phyloP scores from a whole-genome alignment of 2,329 filamentous ascomycete species.

The Talaromyces verruculosus region DNA sequence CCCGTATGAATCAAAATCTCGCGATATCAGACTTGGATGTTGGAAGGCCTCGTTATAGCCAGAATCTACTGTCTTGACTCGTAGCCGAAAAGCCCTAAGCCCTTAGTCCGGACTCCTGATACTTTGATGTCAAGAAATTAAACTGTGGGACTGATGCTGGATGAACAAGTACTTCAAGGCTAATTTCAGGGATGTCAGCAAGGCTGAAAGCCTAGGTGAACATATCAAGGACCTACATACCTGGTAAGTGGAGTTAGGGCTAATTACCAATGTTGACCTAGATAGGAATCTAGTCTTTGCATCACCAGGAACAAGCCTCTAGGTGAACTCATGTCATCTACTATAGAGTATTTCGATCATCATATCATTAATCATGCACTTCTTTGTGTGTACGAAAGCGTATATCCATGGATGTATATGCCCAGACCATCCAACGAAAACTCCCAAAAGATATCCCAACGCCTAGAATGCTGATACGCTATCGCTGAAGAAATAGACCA shows the following conservation, averaged over 20 bases:
- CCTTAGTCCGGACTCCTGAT: no score
- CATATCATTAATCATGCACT: constrained; percentile 4
- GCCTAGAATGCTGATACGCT: constrained; percentile 16
- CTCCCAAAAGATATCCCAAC: not conserved
- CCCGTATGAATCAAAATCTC: no score
- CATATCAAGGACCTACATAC: not conserved
- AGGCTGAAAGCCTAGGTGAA: no score
- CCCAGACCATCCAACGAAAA: not conserved
- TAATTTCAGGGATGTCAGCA: no score
- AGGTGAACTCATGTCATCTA: not conserved
- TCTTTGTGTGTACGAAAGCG: not conserved
- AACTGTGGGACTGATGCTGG: no score
- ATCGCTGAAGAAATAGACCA: constrained; percentile 15
- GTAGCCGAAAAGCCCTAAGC: no score
- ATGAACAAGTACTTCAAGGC: no score
- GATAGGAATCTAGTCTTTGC: not conserved
- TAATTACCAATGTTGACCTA: no score
- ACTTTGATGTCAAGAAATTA: no score
- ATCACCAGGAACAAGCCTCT: not conserved
- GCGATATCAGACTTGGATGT: no score
- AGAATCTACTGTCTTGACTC: no score
- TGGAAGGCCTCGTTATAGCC: no score
- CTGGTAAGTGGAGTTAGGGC: not conserved
- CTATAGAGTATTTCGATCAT: not conserved
- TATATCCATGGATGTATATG: not conserved